Evolutionary conservation across 768 basidiomycete genomes (phyloP), one percentile per base, ranked within the genome.

Genomic region (Trametes punicea): DNA sequence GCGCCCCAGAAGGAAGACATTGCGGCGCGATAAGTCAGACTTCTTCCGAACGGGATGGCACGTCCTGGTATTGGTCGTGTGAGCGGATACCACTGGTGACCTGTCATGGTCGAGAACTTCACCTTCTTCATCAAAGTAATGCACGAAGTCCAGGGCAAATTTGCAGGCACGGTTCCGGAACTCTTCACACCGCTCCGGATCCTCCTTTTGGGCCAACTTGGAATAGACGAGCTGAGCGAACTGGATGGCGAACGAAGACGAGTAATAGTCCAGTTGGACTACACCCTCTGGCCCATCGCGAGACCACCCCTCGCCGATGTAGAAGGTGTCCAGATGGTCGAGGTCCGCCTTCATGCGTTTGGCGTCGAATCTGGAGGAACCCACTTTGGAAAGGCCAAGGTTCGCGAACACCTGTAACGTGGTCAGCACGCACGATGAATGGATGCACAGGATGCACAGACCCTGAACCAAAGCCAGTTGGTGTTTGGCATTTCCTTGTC

Each of bases 401-500:
- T 90, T 91, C 16, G 88, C 83, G 63, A 89, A 88, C 0, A 87
- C 83, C 83, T 87, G 47, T 16, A 10, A 13, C n/a, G 4, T 8
- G 10, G 4, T 60, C 20, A 51, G 41, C 18, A 33, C 6, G 23
- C 5, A n/a, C 13, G 9, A 33, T 20, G 16, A 26, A 11, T 0
- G 13, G 5, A 8, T 10, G 13, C 21, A n/a, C 2, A 10, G 11
- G 15, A 2, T 15, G 30, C 15, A 70, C 80, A 40, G 54, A 83
- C 87, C 55, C 87, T 77, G 71, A 90, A 90, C 88, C 88, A 90
- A 6, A 91, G 75, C 87, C 88, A 89, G 64, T 90, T 90, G 6
- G 87, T 89, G 65, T 89, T 86, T 23, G 87, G 87, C 87, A 90
- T 89, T 59, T 85, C 80, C 74, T 88, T 89, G 69, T 85, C 84